Evolutionary conservation across 805 yeast species (phyloP), one percentile per base, ranked within the genome.

Genomic region (Cyberlindnera bimundalis): DNA sequence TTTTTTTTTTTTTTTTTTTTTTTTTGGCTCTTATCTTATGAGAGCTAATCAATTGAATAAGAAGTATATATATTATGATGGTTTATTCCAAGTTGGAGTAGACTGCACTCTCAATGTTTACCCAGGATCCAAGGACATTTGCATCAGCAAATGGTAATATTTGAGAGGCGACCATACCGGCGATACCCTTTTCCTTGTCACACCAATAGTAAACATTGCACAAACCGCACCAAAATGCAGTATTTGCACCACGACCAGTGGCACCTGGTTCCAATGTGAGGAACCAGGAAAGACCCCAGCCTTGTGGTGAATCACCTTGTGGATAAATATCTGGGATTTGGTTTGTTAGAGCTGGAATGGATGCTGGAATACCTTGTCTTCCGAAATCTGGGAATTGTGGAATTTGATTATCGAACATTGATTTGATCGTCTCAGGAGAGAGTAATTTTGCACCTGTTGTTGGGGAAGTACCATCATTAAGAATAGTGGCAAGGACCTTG

Each of bases 391-490:
- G 60, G 24, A 39, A 43, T 24, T 48, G 44, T 13, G 70, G 61
- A 26, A 70, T 57, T 30, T 62, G 66, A 41, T 66, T 63, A 11
- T 37, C 24, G 26, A 46, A 50, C 21, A 69, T 65, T 34, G 51
- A 25, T 45, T 57, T 63, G 7, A 62, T 48, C 13, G 73, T 55
- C n/a, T 64, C 60, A 13, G 50, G 50, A 18, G 50, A 39, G 33
- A 70, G 50, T 16, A 69, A 59, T 30, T 43, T 50, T 0, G 28
- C 44, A 4, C 73, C 73, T 3, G 59, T 61, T 3, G 34, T 32
- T 18, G 67, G 62, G 1, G 68, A 67, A n/a, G 50, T 43, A 10
- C 76, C 76, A 33, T 61, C 59, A 42, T 71, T 70, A 29, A 71
- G 54, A 47, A 71, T 58, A 9, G 64, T 53, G 8, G 71, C 56